Evolutionary conservation across 345 rosid genomes (phyloP), one percentile per base, ranked within the genome.

Genomic region (Firmiana major): DNA sequence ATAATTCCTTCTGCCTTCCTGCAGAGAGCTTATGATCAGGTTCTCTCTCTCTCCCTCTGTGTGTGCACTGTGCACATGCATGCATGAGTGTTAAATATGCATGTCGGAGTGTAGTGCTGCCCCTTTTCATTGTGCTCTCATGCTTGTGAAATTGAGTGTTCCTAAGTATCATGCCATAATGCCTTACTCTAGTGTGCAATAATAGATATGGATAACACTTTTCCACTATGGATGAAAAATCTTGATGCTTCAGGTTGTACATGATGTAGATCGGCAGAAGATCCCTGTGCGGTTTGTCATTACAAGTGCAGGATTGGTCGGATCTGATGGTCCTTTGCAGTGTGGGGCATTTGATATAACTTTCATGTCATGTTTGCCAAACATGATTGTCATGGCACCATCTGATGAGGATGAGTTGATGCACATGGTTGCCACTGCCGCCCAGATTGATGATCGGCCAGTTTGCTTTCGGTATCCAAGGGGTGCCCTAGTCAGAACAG

Each of bases 21-120:
- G 73, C 98, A 95, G 80, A 88, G 98, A 84, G 99, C 97, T 51
- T 95, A 90, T 79, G 99, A 95, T 77, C 97, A 95, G 98, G 99
- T 94, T 78, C 60, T 63, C 76, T 80, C 80, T 63, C 78, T 67
- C 77, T 57, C 11, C 54, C 34, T 31, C 34, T 31, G 43, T 78
- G n/a, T n/a, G n/a, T n/a, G n/a, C 7, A 4, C 72, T 21, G 5
- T 17, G 55, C 46, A 11, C 49, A 9, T 24, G n/a, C 36, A 19
- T 76, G 63, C 72, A n/a, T 43, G 19, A 24, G 22, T 17, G 46
- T 16, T 8, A 16, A 28, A 21, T 26, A 7, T 21, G 48, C 24
- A 21, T 24, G 1, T 40, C 15, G 13, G 1, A 54, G 48, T 54
- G 51, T 38, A 36, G 36, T 38, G 34, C 63, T 57, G 51, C 3